Base-by-base conservation (phyloP, 176 grass and related monocot species). In the Elymus sibiricus region DNA sequence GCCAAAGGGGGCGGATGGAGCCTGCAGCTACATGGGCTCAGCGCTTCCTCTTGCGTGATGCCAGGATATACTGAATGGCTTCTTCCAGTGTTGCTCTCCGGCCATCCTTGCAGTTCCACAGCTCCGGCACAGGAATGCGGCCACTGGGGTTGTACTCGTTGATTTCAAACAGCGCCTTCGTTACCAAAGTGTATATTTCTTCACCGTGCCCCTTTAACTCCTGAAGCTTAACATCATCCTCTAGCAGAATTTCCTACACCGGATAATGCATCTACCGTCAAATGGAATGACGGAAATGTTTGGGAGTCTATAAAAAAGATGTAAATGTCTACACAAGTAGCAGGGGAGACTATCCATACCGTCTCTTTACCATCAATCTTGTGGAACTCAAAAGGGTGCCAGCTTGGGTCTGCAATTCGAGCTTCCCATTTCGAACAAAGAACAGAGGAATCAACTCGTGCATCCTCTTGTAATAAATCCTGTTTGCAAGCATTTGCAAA, bases 351-450 rank as follows among this genome's bases (percentile, higher is more conserved):
- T 40, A 10, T 22, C n/a, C 68, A 42, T 82, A 94, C 86, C 92
- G 56, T 63, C 6, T 1, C 1, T 68, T 91, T 65, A 55, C 86
- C 87, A 61, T 88, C 32, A 42, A 81, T 26, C 21, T 5, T 72
- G 59, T 87, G 11, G n/a, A 91, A 53, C 79, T 78, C 78, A 19
- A 91, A 94, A 25, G 92, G 89, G 53, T 89, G 84, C 80, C 92
- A 94, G 3, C 81, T 42, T 19, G 92, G 62, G 5, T 87, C 80
- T 62, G 66, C 79, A 25, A 91, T 39, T 43, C 82, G 86, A 53
- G 71, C 70, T 81, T 94, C 60, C 92, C 89, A 94, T 11, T 94
- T 80, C 2, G 84, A 89, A 58, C 69, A 79, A 8, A 89, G 32
- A 19, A 81, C 6, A 16, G 47, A 51, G 64, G 70, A 39, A 24